Base-by-base conservation (phyloP, 306 rosid genomes). In the Sicyos baderoa region DNA sequence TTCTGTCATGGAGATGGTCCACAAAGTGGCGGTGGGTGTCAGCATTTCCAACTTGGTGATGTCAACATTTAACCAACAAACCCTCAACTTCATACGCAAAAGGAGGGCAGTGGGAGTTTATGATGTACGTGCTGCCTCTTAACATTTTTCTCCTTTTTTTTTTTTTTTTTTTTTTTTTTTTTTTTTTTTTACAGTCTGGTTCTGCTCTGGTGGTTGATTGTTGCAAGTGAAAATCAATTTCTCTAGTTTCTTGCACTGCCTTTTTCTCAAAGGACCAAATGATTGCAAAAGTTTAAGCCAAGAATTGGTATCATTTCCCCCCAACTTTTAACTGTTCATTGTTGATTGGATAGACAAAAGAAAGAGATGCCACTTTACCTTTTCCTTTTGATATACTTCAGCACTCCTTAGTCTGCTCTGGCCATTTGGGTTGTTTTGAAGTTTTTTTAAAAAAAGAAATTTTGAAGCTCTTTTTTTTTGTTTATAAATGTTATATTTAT, bases 291-390 rank as follows among this genome's bases (percentile, higher is more conserved):
- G 72, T 73, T 54, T 51, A 29, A 59, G 75, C 85, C 76, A 35
- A 85, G 56, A 51, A 68, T 68, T 72, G 35, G 63, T 73, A 67
- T 54, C 71, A 68, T 47, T 63, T 76, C 52, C 73, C 42, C 75
- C 15, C 68, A 70, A 63, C 66, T 71, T 81, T 80, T 69, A 76
- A 79, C 75, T 73, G 56, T 75, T 72, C 50, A 54, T 72, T 16
- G 61, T 63, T 82, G 80, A 81, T 75, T 77, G 85, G 86, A 70
- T 74, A 78, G 56, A 75, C 72, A 79, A 82, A 84, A 76, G 74
- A 59, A 84, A 81, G 75, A 79, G 85, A 84, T 82, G 75, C 85
- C 76, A 85, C 83, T 83, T 82, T 68, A 63, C 54, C 54, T 44
- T 65, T 65, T 65, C 50, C 37, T 65, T 64, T 65, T 65, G 35